These are phyloP conservation scores for Emericellopsis cladophorae DNA, from an alignment of 2,329 filamentous ascomycete genomes.

Conservation along the genomic window DNA sequence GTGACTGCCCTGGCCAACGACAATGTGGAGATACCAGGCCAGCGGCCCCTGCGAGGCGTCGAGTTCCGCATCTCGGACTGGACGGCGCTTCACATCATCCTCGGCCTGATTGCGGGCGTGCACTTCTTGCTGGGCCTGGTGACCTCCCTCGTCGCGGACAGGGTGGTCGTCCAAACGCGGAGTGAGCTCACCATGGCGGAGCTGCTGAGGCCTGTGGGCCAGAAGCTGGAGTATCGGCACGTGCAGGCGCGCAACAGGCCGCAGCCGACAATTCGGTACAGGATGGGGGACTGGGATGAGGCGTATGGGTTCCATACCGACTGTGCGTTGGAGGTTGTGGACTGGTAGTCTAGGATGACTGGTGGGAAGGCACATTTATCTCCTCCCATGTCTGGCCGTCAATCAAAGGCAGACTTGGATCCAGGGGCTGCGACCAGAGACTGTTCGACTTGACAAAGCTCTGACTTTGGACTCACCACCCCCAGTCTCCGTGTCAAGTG, in stretches of 20 bases:
- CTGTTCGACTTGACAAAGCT: too few relatives aligned
- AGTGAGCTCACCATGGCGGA: background rate
- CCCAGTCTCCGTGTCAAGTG: too few relatives aligned
- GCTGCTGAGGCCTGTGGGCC: background rate
- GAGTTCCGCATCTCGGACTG: background rate
- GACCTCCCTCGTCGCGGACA: background rate
- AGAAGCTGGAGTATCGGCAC: background rate
- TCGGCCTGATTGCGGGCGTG: background rate
- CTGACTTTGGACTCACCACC: too few relatives aligned
- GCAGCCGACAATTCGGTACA: background rate
- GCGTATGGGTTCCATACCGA: background rate
- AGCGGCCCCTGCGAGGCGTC: background rate
- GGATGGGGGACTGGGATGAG: background rate
- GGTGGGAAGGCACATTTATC: too few relatives aligned
- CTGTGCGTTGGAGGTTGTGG: background rate
- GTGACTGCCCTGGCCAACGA: slow-evolving; percentile 16
- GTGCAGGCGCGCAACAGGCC: background rate
- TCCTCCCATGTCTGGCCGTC: too few relatives aligned
- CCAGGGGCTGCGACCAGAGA: too few relatives aligned
- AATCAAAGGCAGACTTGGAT: too few relatives aligned
- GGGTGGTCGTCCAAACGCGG: background rate
- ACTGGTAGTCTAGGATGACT: too few relatives aligned
- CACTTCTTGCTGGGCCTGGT: background rate
- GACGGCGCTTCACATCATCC: background rate
- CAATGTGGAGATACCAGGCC: slow-evolving; percentile 4